phyloP scores from a whole-genome alignment of 805 yeast species.

The Schizosaccharomyces osmophilus region DNA sequence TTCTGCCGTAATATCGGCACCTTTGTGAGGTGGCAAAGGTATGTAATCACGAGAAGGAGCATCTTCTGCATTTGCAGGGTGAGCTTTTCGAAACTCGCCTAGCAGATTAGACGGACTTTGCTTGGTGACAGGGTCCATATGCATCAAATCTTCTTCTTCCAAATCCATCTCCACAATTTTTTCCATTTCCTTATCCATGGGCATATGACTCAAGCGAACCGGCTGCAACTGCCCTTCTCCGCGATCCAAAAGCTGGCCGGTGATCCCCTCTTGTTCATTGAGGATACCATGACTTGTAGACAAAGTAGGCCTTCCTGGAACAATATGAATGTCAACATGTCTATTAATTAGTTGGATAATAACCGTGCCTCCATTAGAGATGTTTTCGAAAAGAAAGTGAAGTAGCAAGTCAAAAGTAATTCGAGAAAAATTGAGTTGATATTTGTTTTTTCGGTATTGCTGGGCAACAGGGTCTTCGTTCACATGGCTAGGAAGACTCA shows the following conservation, averaged over 20 bases:
- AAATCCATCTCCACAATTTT: conserved; percentile 48
- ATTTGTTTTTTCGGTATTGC: conserved; percentile 48
- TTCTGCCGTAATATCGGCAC: conserved; percentile 56
- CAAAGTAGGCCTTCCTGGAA: conserved; percentile 15
- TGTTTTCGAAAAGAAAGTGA: conserved; percentile 76
- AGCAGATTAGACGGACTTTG: conserved; percentile 18
- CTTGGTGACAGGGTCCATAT: conserved; percentile 15
- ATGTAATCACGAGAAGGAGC: conserved; percentile 51
- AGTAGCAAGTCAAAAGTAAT: conserved; percentile 66
- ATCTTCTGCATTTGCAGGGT: conserved; percentile 20
- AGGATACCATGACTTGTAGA: conserved; percentile 23
- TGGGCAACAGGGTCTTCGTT: conserved; percentile 62
- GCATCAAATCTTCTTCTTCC: conserved; percentile 32
- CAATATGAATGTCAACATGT: conserved; percentile 27
- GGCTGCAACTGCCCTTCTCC: conserved; percentile 44
- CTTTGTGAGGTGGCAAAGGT: conserved; percentile 69
- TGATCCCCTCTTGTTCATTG: conserved; percentile 21
- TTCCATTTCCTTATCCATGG: conserved; percentile 61
- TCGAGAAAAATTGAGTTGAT: conserved; percentile 49
- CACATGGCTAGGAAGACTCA: conserved; percentile 58
- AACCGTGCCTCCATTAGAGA: conserved; percentile 72
- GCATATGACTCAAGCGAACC: conserved; percentile 61
- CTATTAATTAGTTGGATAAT: conserved; percentile 69
- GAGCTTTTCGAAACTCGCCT: conserved; percentile 39
- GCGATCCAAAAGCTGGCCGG: conserved; percentile 19